Base-by-base conservation (phyloP, 2,329 filamentous ascomycete species). In the Aspergillus sp. region DNA sequence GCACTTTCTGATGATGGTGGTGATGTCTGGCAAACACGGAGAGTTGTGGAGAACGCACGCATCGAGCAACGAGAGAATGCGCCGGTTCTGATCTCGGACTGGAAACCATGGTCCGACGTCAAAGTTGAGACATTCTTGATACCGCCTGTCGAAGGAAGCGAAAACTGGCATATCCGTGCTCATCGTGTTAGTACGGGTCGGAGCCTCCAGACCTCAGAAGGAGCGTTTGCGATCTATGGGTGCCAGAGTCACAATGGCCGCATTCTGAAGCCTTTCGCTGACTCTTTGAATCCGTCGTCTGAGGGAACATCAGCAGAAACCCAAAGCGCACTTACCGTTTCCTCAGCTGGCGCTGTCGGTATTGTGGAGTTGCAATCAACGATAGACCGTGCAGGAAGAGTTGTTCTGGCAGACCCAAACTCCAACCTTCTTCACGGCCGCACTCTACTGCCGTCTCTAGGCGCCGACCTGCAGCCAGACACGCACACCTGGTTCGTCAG, bases 361-460 rank as follows among this genome's bases (percentile, higher is more conserved):
- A 80, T 83, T 12, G 71, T 73, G 4, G 81, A 83, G 55, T 58
- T 82, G 39, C 66, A 67, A 15, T 64, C 72, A 5, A 42, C 55
- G n/a, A 65, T 59, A 18, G 59, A 66, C 12, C 79, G 88, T 18
- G 74, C 72, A 53, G 89, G 89, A 3, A 86, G 83, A 68, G 78
- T 91, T 24, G 84, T 92, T 48, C 86, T 91, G 56, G 88, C 89
- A 11, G 90, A 93, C 69, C 89, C 89, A 6, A 92, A 93, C 75
- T 89, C 87, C 48, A 93, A 93, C 73, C 75, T 93, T 34, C 80
- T 91, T 2, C 86, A 91, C 74, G 85, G 86, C 57, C 78, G 89
- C 57, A 91, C 88, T 4, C 81, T 89, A 42, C 83, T 93, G 64
- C 90, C 90, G 22, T 87, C 87, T 30, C 73, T 93, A 66, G 83